Evolutionary conservation across 2,329 filamentous ascomycete species (phyloP), one percentile per base, ranked within the genome.

Genomic region (Fusarium sp.): DNA sequence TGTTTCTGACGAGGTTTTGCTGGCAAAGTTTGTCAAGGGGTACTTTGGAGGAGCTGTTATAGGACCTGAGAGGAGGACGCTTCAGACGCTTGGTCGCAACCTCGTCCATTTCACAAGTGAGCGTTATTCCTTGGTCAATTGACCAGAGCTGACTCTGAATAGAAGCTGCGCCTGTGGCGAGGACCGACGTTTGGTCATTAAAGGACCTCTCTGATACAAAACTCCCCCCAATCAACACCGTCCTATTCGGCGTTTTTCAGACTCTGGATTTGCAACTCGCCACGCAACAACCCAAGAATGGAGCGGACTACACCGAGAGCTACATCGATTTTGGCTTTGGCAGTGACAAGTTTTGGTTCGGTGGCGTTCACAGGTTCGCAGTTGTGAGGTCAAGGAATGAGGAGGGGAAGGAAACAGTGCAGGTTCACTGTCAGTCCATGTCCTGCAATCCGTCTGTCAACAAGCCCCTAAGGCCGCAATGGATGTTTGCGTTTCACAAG

Each of bases 11-110:
- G 77, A 81, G 33, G 62, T 54, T 3, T 52, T 82, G 7, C 66
- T 82, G 27, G 76, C 81, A 0, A 73, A 70, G 2, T 81, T 82
- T 11, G 61, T 79, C 2, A 79, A 71, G 14, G 79, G 76, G 0
- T 82, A 79, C 32, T 82, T 82, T 57, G 80, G 79, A 6, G 81
- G 81, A 0, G 57, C 72, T 1, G 80, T 82, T 0, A 73, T 82
- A 43, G 72, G 68, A 0, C 78, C 75, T 0, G 81, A 82, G 58
- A 69, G 77, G 10, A 37, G 68, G 6, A 54, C 64, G 0, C 65
- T 80, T 1, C 68, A 72, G 45, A 66, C 56, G 1, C n/a, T 74
- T 10, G 65, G 68, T 0, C 32, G 70, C 0, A 47, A 72, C 0
- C 61, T 78, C 1, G 73, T 77, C 6, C 30, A 45, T 8, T 79